Percentiles rank a stretch among this genome's conserved stretches.
phyloP scores from a whole-genome alignment of 257 asterid genomes.

The Solanum okadae region DNA sequence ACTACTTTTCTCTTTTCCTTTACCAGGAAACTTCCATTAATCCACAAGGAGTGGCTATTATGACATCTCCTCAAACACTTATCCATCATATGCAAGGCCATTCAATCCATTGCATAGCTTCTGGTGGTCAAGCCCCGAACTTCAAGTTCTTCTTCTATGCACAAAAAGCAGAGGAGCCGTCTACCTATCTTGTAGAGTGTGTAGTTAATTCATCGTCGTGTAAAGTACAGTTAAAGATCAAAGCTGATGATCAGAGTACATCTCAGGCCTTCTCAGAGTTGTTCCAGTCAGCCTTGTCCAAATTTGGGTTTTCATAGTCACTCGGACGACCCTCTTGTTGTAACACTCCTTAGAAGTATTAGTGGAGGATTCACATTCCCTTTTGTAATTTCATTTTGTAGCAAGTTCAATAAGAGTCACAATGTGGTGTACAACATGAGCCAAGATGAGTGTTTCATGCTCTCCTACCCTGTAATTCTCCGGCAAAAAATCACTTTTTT shows the following conservation, averaged over 20 bases:
- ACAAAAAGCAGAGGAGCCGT: constrained; percentile 55
- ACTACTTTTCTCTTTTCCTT: not conserved
- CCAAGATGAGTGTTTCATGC: not conserved
- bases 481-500: not conserved
- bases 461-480: not conserved
- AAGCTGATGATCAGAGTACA: constrained; percentile 80
- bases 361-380: not conserved
- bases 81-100: constrained; percentile 76
- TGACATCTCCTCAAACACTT: constrained; percentile 70
- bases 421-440: not conserved
- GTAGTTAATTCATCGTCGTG: constrained; percentile 68
- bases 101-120: constrained; percentile 83
- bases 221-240: constrained; percentile 77
- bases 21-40: constrained; percentile 66
- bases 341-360: not conserved
- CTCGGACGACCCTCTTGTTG: not conserved
- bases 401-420: not conserved
- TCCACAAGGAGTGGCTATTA: constrained; percentile 70
- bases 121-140: constrained; percentile 95
- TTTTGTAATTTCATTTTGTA: not conserved
- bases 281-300: constrained; percentile 71
- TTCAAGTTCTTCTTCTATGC: constrained; percentile 90
- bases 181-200: constrained; percentile 76
- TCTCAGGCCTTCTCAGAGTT: constrained; percentile 57
- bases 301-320: constrained; percentile 36